A percentile compares a stretch with the other conserved stretches of the same genome.
Evolutionary conservation across 2,329 filamentous ascomycete genomes (phyloP).

Genomic region (Didymella exigua): DNA sequence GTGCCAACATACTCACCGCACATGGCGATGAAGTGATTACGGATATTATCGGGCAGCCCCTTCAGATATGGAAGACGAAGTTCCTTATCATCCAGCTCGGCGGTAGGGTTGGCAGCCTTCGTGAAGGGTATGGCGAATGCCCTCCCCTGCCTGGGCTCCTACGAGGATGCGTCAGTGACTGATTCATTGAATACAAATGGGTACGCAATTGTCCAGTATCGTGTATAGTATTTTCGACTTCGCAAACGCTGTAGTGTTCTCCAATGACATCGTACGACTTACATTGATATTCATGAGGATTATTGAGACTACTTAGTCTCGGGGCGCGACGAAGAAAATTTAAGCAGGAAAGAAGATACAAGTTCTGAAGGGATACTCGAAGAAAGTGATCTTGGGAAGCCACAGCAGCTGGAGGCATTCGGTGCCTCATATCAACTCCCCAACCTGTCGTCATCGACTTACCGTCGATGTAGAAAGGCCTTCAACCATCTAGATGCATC

Average conservation of each 20-base stretch:
- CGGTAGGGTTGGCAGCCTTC: constrained; percentile 17
- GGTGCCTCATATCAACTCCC: background rate
- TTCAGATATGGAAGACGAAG: constrained; percentile 18
- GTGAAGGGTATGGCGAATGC: constrained; percentile 25
- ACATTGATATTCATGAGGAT: constrained; percentile 17
- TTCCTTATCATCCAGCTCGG: constrained; percentile 16
- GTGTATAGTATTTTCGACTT: too few species aligned
- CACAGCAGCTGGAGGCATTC: background rate
- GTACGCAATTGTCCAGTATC: too few species aligned
- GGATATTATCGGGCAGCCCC: constrained; percentile 17
- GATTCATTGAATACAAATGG: too few species aligned
- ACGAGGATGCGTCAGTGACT: background rate
- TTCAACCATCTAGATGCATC: background rate
- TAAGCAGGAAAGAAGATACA: background rate
- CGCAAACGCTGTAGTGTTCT: too few species aligned
- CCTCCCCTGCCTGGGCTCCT: constrained; percentile 21
- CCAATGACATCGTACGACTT: background rate
- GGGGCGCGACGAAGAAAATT: background rate
- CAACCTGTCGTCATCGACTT: constrained; percentile 5
- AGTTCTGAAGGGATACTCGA: background rate
- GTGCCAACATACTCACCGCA: constrained; percentile 50
- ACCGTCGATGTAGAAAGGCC: background rate
- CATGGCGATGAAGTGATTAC: constrained; percentile 27
- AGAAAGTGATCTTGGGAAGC: background rate
- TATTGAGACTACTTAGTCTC: background rate